phyloP scores from a whole-genome alignment of 371 early-diverging fungal genomes.

The Mortierella polycephala region DNA sequence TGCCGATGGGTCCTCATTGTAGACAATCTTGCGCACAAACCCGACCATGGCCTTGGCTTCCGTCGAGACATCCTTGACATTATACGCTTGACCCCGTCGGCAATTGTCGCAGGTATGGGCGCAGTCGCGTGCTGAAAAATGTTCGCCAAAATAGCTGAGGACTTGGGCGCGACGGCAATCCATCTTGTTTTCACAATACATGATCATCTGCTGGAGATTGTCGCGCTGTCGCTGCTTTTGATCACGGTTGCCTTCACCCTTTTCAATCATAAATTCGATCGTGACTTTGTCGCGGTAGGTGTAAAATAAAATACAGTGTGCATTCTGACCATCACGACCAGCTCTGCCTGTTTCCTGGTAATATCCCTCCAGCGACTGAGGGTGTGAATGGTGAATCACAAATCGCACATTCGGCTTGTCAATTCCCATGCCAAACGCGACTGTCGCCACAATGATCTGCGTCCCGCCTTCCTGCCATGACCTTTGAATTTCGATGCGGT shows the following conservation, averaged over 20 bases:
- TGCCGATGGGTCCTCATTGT: constrained; percentile 25
- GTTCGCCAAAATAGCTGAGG: constrained; percentile 96
- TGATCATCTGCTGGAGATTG: constrained; percentile 91
- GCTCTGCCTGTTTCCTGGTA: constrained; percentile 99
- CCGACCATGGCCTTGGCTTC: constrained; percentile 67
- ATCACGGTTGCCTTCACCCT: constrained; percentile 83
- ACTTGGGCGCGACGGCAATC: constrained; percentile 96
- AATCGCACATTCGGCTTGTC: constrained; percentile 99
- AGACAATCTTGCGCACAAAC: constrained; percentile 58
- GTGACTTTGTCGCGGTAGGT: constrained; percentile 81
- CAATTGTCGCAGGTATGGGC: constrained; percentile 97
- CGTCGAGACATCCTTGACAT: constrained; percentile 63
- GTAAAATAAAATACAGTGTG: constrained; percentile 93
- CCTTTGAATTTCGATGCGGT: constrained; percentile 85
- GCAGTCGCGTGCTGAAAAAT: constrained; percentile 79
- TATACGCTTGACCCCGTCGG: constrained; percentile 40
- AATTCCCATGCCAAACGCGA: constrained; percentile 99
- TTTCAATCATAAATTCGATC: constrained; percentile 84
- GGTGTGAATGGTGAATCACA: constrained; percentile 97
- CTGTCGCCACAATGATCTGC: constrained; percentile 97
- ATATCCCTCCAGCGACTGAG: constrained; percentile 98
- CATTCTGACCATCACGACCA: constrained; percentile 95
- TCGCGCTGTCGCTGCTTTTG: constrained; percentile 89
- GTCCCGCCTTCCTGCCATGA: constrained; percentile 87
- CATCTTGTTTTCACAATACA: constrained; percentile 93